Percentiles rank a stretch among this genome's conserved stretches.
phyloP scores from a whole-genome alignment of 257 asterid species.

The Petunia axillaris region DNA sequence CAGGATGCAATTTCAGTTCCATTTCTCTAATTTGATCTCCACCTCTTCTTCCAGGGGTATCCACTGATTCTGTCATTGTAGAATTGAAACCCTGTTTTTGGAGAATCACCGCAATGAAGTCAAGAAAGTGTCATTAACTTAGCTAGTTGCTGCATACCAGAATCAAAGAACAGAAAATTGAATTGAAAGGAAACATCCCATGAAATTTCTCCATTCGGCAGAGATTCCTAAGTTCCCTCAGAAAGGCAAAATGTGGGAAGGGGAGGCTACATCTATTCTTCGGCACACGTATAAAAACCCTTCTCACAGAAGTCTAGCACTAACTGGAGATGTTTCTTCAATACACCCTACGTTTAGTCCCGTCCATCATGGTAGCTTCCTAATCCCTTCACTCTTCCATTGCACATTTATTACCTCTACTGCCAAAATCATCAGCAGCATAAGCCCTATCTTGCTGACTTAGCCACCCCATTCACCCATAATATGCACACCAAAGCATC shows the following conservation, averaged over 20 bases:
- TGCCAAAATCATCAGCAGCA: background rate
- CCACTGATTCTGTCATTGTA: slow-evolving; percentile 77
- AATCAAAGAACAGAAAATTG: slow-evolving; percentile 21
- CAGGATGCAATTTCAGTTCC: slow-evolving; percentile 93
- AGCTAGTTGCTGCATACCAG: slow-evolving; percentile 21
- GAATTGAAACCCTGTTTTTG: slow-evolving; percentile 83
- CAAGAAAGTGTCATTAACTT: slow-evolving; percentile 26
- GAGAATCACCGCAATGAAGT: slow-evolving; percentile 25
- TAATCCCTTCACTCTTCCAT: background rate
- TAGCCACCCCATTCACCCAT: background rate
- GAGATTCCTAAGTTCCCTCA: background rate
- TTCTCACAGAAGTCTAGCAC: slow-evolving; percentile 9
- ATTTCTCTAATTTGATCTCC: slow-evolving; percentile 92
- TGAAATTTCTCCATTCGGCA: background rate
- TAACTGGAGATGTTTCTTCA: background rate
- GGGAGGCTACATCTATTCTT: slow-evolving; percentile 9
- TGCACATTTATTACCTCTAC: background rate
- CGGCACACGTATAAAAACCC: background rate
- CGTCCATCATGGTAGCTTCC: background rate
- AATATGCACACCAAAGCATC: slow-evolving; percentile 19
- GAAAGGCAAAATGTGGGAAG: background rate
- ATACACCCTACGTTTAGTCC: background rate
- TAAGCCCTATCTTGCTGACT: too few species aligned
- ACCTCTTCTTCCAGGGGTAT: slow-evolving; percentile 82
- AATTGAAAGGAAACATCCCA: background rate